These are phyloP conservation scores for Setomelanomma holmii DNA, from an alignment of 2,329 filamentous ascomycete species.

Conservation along the genomic window DNA sequence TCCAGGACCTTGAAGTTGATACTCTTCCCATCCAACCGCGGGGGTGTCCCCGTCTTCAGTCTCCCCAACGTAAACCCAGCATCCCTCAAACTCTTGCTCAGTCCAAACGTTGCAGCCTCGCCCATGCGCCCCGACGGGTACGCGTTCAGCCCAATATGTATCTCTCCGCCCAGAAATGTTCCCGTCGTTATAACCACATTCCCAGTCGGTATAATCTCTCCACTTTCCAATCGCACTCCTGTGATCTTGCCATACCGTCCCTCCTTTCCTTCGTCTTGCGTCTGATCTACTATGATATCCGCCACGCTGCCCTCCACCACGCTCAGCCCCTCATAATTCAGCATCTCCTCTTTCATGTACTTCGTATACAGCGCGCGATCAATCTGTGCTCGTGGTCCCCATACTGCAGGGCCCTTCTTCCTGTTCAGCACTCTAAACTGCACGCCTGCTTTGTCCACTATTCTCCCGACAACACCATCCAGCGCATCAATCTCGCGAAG, in stretches of 20 bases:
- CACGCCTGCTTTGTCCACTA: conserved; percentile 93
- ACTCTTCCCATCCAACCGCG: conserved; percentile 78
- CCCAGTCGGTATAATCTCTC: conserved; percentile 79
- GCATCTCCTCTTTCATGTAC: conserved; percentile 88
- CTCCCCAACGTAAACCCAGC: conserved; percentile 90
- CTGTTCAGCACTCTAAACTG: conserved; percentile 90
- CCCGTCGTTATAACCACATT: conserved; percentile 95
- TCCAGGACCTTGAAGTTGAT: conserved; percentile 80
- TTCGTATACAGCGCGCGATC: conserved; percentile 87
- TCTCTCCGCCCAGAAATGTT: conserved; percentile 93
- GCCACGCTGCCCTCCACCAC: conserved; percentile 88
- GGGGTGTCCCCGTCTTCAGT: conserved; percentile 94
- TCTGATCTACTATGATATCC: conserved; percentile 80
- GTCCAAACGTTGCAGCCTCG: conserved; percentile 87
- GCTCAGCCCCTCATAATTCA: conserved; percentile 77
- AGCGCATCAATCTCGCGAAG: conserved; percentile 93
- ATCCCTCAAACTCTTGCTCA: conserved; percentile 87
- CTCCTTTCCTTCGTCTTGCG: conserved; percentile 53
- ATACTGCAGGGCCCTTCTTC: conserved; percentile 92
- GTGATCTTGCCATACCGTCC: conserved; percentile 74
- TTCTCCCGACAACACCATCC: conserved; percentile 84
- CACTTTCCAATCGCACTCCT: conserved; percentile 86
- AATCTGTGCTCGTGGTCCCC: conserved; percentile 96
- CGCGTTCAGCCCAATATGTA: conserved; percentile 86
- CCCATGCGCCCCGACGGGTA: conserved; percentile 92